Base-by-base conservation (phyloP, 257 asterid genomes). In the Echites panduratus region DNA sequence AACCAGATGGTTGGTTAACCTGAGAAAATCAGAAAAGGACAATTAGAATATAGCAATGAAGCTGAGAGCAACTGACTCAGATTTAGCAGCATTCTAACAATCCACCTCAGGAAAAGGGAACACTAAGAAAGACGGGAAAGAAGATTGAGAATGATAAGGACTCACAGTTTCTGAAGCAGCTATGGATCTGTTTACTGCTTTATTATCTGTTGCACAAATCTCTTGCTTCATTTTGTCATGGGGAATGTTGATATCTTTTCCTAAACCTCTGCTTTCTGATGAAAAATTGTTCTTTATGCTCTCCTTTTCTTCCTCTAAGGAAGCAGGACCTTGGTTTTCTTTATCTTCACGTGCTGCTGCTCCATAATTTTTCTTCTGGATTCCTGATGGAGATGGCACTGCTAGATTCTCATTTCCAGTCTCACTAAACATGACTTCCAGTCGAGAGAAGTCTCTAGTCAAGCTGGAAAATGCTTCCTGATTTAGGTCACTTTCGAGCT, bases 341-440 rank as follows among this genome's bases (percentile, higher is more conserved):
- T 91, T 91, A 62, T 84, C 89, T 61, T 68, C 76, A 82, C 45
- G 58, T 59, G 11, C 69, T 17, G 75, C 72, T 48, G 71, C 79
- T 65, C 71, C 85, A 64, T 44, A 19, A 40, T 72, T 82, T 73
- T 74, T 72, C 40, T 73, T 59, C 58, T 75, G 53, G 63, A 76
- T 82, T 62, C 84, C 77, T 70, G 81, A 76, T 53, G 75, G 75
- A 65, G 84, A 78, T 35, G 58, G 70, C 75, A 22, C n/a, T 50
- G 73, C 53, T 41, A 77, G 82, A 68, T 77, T 81, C 69, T 77
- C 79, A 62, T 81, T 82, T 45, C 73, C 76, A 76, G 83, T 76
- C 66, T 79, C 91, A 57, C 79, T 81, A 74, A 93, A 78, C 81
- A 86, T 84, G 75, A 78, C 85, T 57, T 89, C 97, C 43, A 93